phyloP scores from a whole-genome alignment of 139 green algal genomes.

The Chlorella sp. region DNA sequence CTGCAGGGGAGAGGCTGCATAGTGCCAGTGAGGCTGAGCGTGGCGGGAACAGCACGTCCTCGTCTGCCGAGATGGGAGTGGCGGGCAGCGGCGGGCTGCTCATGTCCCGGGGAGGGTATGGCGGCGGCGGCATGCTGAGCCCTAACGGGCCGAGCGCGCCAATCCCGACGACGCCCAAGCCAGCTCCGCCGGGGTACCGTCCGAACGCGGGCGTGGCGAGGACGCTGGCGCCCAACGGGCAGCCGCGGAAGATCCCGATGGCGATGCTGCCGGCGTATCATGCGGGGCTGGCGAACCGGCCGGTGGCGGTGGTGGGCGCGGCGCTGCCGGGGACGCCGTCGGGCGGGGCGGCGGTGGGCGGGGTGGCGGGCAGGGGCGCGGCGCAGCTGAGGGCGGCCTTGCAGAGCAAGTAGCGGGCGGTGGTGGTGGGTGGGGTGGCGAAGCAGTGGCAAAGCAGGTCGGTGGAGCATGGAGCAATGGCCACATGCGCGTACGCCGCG shows the following conservation, averaged over 20 bases:
- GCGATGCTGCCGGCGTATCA: constrained; percentile 4
- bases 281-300: not conserved
- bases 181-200: not conserved
- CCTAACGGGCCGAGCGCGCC: not conserved
- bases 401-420: too few relatives aligned
- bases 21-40: not conserved
- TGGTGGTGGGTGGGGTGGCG: too few relatives aligned
- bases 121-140: too few relatives aligned
- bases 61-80: not conserved
- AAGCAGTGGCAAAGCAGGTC: too few relatives aligned
- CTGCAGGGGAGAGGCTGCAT: not conserved
- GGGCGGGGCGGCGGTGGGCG: too few relatives aligned
- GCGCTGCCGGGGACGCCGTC: too few relatives aligned
- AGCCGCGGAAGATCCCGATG: constrained; percentile 66
- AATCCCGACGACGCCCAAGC: constrained; percentile 8
- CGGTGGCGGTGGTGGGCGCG: too few relatives aligned
- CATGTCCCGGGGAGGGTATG: not conserved
- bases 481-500: too few relatives aligned
- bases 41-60: not conserved
- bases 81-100: not conserved
- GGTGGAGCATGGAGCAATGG: too few relatives aligned
- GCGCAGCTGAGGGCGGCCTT: too few relatives aligned
- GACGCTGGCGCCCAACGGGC: constrained; percentile 76
- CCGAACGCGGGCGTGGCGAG: constrained; percentile 37
- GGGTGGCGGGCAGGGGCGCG: too few relatives aligned